Evolutionary conservation across 768 basidiomycete genomes (phyloP).

Genomic region (Chiua virens): DNA sequence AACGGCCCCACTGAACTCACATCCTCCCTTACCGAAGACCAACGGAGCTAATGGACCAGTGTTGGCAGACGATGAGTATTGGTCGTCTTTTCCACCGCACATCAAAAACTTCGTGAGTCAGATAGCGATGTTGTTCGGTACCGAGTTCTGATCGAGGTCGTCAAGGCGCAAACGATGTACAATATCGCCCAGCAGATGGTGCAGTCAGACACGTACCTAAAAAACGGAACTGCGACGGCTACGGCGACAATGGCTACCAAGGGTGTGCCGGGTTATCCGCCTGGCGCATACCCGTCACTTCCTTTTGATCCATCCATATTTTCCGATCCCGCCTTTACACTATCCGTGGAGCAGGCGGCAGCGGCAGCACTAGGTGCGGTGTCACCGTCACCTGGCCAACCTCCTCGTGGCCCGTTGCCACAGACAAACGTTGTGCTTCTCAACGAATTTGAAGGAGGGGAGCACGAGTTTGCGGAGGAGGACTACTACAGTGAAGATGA

Average conservation of each 20-base stretch:
- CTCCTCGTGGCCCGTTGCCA: slow-evolving; percentile 32
- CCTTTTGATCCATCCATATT: slow-evolving; percentile 56
- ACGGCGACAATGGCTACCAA: slow-evolving; percentile 35
- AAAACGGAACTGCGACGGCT: slow-evolving; percentile 34
- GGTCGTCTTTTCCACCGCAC: slow-evolving; percentile 67
- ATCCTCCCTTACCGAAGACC: slow-evolving; percentile 21
- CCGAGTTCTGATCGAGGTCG: slow-evolving; percentile 32
- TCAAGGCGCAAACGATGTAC: slow-evolving; percentile 63
- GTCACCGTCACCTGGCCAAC: slow-evolving; percentile 31
- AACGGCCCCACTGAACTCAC: slow-evolving; percentile 14
- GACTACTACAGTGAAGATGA: slow-evolving; percentile 50
- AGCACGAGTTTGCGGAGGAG: slow-evolving; percentile 39
- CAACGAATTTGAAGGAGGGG: slow-evolving; percentile 37
- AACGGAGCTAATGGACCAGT: slow-evolving; percentile 21
- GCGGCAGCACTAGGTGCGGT: slow-evolving; percentile 34
- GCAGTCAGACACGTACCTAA: slow-evolving; percentile 41
- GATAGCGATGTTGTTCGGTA: slow-evolving; percentile 23
- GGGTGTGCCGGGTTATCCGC: slow-evolving; percentile 38
- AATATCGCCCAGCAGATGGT: slow-evolving; percentile 68
- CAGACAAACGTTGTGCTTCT: slow-evolving; percentile 39
- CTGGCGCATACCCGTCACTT: slow-evolving; percentile 41
- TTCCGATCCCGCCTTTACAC: slow-evolving; percentile 51
- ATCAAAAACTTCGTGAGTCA: slow-evolving; percentile 65
- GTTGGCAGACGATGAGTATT: slow-evolving; percentile 60
- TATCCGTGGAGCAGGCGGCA: slow-evolving; percentile 50